Conservation (phyloP, 2,329 filamentous ascomycete genomes). For the Chaetomium olivaceum region DNA sequence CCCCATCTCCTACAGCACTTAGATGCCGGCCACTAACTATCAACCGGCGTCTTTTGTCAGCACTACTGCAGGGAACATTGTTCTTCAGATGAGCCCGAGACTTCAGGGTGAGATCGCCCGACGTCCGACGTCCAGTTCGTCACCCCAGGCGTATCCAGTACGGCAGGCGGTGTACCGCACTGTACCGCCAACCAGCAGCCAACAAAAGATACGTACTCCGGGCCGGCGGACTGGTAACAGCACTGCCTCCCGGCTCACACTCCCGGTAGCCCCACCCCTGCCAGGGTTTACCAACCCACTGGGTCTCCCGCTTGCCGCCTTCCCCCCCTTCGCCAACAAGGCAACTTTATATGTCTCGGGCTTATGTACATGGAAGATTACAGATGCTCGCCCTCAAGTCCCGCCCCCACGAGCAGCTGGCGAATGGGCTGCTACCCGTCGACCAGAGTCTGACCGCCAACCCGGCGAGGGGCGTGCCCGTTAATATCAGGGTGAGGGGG, state of each 20-base stretch:
- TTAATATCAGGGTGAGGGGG: neutral
- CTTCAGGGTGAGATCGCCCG: neutral
- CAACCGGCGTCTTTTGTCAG: neutral
- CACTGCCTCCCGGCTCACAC: neutral
- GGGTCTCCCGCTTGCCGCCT: neutral
- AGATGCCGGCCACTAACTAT: neutral
- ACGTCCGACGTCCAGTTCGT: neutral
- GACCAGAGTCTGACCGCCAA: neutral
- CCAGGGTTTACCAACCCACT: slow-evolving; percentile 13
- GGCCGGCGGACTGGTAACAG: slow-evolving; percentile 4
- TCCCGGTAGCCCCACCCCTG: slow-evolving; percentile 1
- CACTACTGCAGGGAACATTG: neutral
- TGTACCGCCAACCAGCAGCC: neutral
- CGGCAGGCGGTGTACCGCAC: neutral
- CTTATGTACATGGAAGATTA: neutral
- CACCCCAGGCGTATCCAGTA: neutral
- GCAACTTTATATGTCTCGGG: neutral
- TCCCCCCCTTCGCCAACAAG: neutral
- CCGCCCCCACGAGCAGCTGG: neutral
- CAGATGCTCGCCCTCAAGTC: neutral
- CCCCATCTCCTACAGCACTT: neutral
- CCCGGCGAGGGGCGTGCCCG: too few relatives aligned
- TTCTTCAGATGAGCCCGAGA: neutral
- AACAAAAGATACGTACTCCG: neutral
- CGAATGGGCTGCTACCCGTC: neutral